These are phyloP conservation scores for Luzula sylvatica DNA, from an alignment of 176 grass and related monocot genomes.

Conservation along the genomic window DNA sequence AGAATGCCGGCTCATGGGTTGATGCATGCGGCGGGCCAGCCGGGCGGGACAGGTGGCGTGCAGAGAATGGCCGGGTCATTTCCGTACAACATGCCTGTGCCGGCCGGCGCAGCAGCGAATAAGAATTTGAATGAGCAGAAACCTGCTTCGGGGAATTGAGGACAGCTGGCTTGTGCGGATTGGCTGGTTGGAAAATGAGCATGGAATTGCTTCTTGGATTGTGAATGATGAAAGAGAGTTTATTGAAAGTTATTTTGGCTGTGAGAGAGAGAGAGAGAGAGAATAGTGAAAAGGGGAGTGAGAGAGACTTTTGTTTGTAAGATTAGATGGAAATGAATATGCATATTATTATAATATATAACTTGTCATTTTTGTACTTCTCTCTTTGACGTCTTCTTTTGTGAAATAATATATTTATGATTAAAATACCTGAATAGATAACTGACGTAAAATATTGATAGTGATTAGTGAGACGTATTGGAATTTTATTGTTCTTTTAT, in stretches of 20 bases:
- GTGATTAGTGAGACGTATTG: too few relatives aligned
- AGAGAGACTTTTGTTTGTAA: not conserved
- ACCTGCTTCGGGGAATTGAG: conserved; percentile 66
- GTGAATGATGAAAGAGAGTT: not conserved
- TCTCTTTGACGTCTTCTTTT: not conserved
- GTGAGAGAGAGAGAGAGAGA: not conserved
- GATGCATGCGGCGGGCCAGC: conserved; percentile 41
- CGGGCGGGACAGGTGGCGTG: conserved; percentile 30
- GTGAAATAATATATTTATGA: too few relatives aligned
- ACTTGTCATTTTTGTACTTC: not conserved
- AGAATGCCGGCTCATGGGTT: conserved; percentile 23
- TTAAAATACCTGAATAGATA: too few relatives aligned
- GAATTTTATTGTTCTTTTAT: too few relatives aligned
- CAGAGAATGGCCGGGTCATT: conserved; percentile 38
- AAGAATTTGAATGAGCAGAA: conserved; percentile 63
- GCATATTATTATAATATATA: not conserved
- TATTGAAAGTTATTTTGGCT: not conserved
- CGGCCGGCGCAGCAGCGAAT: conserved; percentile 9
- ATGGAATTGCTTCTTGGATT: not conserved
- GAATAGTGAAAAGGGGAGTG: not conserved
- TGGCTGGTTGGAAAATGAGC: not conserved
- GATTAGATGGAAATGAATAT: not conserved
- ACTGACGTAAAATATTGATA: too few relatives aligned
- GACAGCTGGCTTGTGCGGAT: not conserved
- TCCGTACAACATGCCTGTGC: conserved; percentile 36